Base-by-base conservation (phyloP, 2,329 filamentous ascomycete genomes). In the Colletotrichum brevisporum region DNA sequence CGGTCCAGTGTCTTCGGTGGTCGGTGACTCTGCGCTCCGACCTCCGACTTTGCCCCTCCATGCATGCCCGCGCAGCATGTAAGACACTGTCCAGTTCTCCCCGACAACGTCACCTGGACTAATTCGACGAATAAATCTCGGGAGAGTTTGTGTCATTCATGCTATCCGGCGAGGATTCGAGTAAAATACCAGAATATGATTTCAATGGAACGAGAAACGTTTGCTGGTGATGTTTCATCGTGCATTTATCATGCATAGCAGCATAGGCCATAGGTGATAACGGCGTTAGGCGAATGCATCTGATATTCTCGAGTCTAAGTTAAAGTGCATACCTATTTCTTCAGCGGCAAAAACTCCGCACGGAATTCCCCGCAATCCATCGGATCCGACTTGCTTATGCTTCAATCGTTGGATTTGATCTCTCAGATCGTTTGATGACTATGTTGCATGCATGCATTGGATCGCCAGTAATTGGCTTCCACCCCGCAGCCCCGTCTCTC, bases 201-300 rank as follows among this genome's bases (percentile, higher is more conserved):
- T 6, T 62, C 9, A 31, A 45, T n/a, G n/a, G 6, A 52, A 24
- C 18, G 27, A 21, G 18, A 21, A 62, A 50, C 59, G 21, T 54
- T 54, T 55, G 26, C 9, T 6, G 39, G 39, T 21, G n/a, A 10
- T 55, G 59, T 62, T 62, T 62, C 50, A 62, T 43, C 36, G 36
- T 31, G 59, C 59, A 62, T 55, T 26, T 62, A 45, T 45, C 27
- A 31, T 31, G 27, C 27, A 31, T 31, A 31, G 27, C 16, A 13
- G 41, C 9, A 13, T 13, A 43, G 8, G 8, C 36, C 16, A 5
- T 43, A 24, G 41, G 13, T 13, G 41, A 43, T 13, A 6, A 5
- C 9, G 2, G 41, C 13, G 12, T 43, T 43, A 6, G 41, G 41
- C 9, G 12, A 43, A 16, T 43, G 41, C 41, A 16, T 43, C 41